Evolutionary conservation across 345 rosid genomes (phyloP), one percentile per base, ranked within the genome.

Genomic region (Brassica napus): DNA sequence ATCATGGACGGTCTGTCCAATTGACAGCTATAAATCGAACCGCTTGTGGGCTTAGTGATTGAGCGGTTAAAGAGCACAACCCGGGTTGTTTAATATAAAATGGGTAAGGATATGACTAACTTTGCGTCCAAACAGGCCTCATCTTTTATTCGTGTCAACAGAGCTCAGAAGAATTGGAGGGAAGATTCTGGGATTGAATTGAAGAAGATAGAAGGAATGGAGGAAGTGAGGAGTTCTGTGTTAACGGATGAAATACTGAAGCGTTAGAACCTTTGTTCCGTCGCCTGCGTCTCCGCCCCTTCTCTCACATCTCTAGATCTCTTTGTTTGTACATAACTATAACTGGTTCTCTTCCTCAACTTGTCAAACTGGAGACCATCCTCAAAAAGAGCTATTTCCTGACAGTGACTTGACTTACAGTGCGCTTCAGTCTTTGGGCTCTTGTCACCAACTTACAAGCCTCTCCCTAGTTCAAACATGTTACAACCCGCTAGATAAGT

Each of bases 281-380:
- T 85, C 39, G 83, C 91, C 2, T 89, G 92, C 69, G 87, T 86
- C 34, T 80, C 81, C 80, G 82, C 76, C 35, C 31, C 4, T 28
- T 28, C 4, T 28, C 31, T 28, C 31, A 28, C 31, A 28, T 4
- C 31, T 28, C 0, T 28, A 28, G 31, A 28, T 28, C 31, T 28
- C 31, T 28, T 28, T 18, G 21, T 18, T 18, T 18, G 21, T 18
- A 18, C 21, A 28, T 28, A 28, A 28, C 81, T 15, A 86, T 88
- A 72, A 62, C 85, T 12, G 64, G 55, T 24, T 66, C 73, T 71
- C 82, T 91, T 62, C 88, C 93, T 69, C 61, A 89, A 86, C 69
- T 72, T 91, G 63, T 69, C 61, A 89, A 86, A 72, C 74, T 91
- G 63, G 88, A 82, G 96, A 91, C 64, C 83, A 86, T 77, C 91